Base-by-base conservation (phyloP, 768 basidiomycete species). In the Gymnopilus dilepis region DNA sequence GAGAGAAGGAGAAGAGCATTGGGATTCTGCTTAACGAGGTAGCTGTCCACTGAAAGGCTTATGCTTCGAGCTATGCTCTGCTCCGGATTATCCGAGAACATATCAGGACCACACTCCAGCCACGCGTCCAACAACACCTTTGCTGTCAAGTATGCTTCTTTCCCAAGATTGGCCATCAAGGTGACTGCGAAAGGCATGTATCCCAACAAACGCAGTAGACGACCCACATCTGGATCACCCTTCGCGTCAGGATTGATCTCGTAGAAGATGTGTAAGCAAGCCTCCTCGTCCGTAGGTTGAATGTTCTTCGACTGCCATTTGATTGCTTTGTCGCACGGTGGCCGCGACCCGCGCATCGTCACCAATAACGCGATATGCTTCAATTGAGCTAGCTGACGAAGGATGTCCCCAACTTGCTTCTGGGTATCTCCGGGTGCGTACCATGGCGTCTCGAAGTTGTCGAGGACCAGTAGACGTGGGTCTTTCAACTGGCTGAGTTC, bases 371-470 rank as follows among this genome's bases (percentile, higher is more conserved):
- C 67, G 6, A 78, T 58, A 59, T 71, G 66, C 1, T 68, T 57
- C 6, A 78, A 50, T 4, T 47, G 55, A 3, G 65, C 65, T 11
- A 77, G 58, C 15, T 59, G 57, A 28, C 60, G 34, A 17, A 78
- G 61, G n/a, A 76, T 59, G n/a, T 61, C 57, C 22, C 69, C 63
- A 28, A 77, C 66, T 19, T 66, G 61, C 9, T 52, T 60, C 58
- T 63, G 69, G 11, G 34, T 11, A 11, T 37, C 34, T 17, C 58
- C 60, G 13, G 38, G 61, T 42, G 66, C 62, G 59, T 75, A 68
- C 77, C 77, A 78, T 6, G 74, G 69, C 3, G 77, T 76, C 67
- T 80, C 79, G 51, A 80, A 77, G 58, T 79, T 77, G 57, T 80
- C 77, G 6, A 80, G 67, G 28, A 79, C 58, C n/a, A 80, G 31